Evolutionary conservation across 2,329 filamentous ascomycete species (phyloP).

Genomic region (Alternaria gaisen): DNA sequence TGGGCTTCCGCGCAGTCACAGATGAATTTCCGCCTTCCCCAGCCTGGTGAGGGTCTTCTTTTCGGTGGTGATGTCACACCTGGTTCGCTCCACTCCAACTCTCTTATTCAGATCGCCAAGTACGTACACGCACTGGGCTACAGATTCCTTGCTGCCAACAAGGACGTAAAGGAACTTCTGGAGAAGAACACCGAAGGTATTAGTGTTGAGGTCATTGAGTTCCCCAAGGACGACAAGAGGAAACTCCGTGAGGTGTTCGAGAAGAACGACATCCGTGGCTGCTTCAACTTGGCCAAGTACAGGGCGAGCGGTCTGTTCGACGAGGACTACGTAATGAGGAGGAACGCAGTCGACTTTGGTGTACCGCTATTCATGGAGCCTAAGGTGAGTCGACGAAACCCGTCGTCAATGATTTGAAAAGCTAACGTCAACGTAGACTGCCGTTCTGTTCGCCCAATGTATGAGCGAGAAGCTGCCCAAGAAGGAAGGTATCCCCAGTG

Average conservation of each 20-base stretch:
- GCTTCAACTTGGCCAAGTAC: conserved; percentile 90
- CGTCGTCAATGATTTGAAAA: neutral
- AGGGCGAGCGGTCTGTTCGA: conserved; percentile 86
- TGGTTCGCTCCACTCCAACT: conserved; percentile 60
- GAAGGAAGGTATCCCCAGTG: conserved; percentile 83
- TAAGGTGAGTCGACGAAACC: conserved; percentile 70
- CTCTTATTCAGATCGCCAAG: conserved; percentile 81
- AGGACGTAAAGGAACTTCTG: conserved; percentile 82
- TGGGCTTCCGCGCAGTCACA: conserved; percentile 95
- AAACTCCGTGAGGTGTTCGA: conserved; percentile 93
- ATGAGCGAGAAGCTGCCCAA: conserved; percentile 96
- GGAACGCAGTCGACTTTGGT: conserved; percentile 98
- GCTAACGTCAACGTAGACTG: conserved; percentile 69
- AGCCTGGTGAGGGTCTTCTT: conserved; percentile 92
- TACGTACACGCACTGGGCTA: conserved; percentile 89
- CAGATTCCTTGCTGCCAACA: conserved; percentile 88
- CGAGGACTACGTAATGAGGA: conserved; percentile 97
- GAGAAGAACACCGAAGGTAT: conserved; percentile 75
- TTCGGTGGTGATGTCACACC: conserved; percentile 81
- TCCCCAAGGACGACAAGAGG: conserved; percentile 95
- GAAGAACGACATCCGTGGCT: conserved; percentile 95
- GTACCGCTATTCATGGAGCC: conserved; percentile 98
- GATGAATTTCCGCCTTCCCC: conserved; percentile 98
- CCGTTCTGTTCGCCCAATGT: conserved; percentile 93
- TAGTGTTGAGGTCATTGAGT: conserved; percentile 89